These are phyloP conservation scores for Chaetomium globosum DNA, from an alignment of 2,329 filamentous ascomycete species.

Conservation along the genomic window DNA sequence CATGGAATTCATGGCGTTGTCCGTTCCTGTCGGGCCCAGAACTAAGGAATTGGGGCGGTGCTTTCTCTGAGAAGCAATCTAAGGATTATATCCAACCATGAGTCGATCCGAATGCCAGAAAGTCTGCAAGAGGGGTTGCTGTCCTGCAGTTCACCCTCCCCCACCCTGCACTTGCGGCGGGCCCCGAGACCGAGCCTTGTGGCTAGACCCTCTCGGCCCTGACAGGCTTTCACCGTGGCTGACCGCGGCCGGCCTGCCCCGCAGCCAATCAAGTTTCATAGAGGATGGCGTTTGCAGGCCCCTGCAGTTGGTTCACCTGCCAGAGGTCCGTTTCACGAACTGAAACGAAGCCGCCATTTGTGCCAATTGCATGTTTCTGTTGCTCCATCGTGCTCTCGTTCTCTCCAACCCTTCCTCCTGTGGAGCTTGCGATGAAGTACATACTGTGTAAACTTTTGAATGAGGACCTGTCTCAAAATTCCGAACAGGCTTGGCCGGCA, in stretches of 20 bases:
- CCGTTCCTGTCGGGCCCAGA: neutral
- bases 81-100: neutral
- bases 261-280: constrained; percentile 6
- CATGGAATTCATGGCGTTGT: neutral
- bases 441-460: neutral
- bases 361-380: neutral
- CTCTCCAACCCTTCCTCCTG: neutral
- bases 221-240: constrained; percentile 4
- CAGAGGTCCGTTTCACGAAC: neutral
- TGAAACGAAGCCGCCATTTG: constrained; percentile 1
- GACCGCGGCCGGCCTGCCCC: constrained; percentile 17
- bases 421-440: neutral
- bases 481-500: neutral
- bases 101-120: neutral
- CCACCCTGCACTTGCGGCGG: neutral
- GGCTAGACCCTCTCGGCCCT: neutral
- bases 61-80: neutral
- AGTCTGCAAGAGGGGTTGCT: neutral
- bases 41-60: constrained; percentile 6
- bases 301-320: constrained; percentile 5
- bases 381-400: neutral
- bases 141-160: neutral
- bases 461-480: neutral
- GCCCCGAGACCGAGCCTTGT: neutral
- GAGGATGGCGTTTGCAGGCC: neutral